Percentiles rank a stretch among this genome's conserved stretches.
Evolutionary conservation across 352 stramenopile genomes (phyloP).

Genomic region (Pythium phragmitis): DNA sequence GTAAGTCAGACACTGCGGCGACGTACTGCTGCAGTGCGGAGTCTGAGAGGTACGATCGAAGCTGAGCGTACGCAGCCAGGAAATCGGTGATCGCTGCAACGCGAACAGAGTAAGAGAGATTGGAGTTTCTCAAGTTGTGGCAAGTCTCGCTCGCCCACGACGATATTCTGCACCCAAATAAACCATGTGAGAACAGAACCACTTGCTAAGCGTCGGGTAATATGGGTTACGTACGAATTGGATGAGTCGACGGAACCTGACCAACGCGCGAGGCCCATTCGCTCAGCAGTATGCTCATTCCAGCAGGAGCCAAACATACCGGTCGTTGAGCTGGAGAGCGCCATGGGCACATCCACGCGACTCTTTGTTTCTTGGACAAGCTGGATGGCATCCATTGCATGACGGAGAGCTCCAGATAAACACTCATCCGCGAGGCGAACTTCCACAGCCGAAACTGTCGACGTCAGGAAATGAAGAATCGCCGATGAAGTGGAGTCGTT

Average conservation of each 20-base stretch:
- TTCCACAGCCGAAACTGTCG: slow-evolving; percentile 4
- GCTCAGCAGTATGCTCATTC: slow-evolving; percentile 1
- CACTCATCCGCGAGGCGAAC: slow-evolving; percentile 8
- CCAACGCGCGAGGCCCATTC: neutral
- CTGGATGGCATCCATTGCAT: slow-evolving; percentile 2
- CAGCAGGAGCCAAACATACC: slow-evolving; percentile 10
- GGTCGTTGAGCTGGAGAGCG: neutral
- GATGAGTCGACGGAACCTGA: neutral
- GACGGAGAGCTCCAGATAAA: neutral
- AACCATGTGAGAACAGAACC: neutral
- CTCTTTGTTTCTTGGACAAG: slow-evolving; percentile 8
- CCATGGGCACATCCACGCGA: neutral
- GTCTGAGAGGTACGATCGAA: neutral
- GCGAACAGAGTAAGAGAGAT: neutral
- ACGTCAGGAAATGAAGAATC: slow-evolving; percentile 15
- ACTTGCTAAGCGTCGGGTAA: neutral
- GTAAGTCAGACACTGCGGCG: slow-evolving; percentile 6
- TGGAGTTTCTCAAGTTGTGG: neutral
- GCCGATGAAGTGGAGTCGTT: neutral
- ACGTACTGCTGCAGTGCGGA: neutral
- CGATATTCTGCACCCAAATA: neutral
- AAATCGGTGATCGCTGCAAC: slow-evolving; percentile 18
- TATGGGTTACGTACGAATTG: neutral
- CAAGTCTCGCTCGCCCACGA: neutral
- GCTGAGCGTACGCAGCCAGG: slow-evolving; percentile 1